Evolutionary conservation across 306 rosid genomes (phyloP).

Genomic region (Ziziphus jujuba): DNA sequence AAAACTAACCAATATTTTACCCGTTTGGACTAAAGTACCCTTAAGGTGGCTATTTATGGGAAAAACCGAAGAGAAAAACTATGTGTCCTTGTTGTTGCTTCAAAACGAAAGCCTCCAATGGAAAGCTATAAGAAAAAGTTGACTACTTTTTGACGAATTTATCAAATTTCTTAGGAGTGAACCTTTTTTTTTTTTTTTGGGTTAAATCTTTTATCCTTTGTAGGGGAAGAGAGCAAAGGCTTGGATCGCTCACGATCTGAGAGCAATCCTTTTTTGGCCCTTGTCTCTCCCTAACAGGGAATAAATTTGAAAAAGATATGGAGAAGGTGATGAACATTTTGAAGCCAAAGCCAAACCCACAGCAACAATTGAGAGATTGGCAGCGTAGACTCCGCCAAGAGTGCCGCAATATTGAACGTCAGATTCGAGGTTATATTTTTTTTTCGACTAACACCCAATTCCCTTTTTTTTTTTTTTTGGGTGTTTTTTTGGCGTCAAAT

Average conservation of each 20-base stretch:
- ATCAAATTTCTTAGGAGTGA: background rate
- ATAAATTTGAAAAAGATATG: slow-evolving; percentile 31
- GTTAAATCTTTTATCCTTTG: background rate
- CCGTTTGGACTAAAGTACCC: no score
- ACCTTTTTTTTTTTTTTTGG: background rate
- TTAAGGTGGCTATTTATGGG: no score
- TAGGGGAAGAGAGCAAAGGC: background rate
- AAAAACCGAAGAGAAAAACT: no score
- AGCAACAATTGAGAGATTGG: slow-evolving; percentile 87
- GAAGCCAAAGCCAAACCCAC: slow-evolving; percentile 82
- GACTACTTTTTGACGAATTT: background rate
- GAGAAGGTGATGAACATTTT: slow-evolving; percentile 74
- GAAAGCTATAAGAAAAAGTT: no score
- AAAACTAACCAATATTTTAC: no score
- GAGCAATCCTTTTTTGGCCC: background rate
- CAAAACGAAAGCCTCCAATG: no score
- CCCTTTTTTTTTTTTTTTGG: background rate
- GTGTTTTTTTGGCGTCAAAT: background rate
- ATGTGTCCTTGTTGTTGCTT: no score
- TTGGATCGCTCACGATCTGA: slow-evolving; percentile 1
- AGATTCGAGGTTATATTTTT: slow-evolving; percentile 62
- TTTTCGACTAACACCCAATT: background rate
- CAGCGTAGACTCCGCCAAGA: slow-evolving; percentile 91
- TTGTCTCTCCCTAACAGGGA: background rate
- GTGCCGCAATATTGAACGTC: slow-evolving; percentile 93